Conservation (phyloP, 1,284 basidiomycete genomes). For the Papiliotrema flavescens region DNA sequence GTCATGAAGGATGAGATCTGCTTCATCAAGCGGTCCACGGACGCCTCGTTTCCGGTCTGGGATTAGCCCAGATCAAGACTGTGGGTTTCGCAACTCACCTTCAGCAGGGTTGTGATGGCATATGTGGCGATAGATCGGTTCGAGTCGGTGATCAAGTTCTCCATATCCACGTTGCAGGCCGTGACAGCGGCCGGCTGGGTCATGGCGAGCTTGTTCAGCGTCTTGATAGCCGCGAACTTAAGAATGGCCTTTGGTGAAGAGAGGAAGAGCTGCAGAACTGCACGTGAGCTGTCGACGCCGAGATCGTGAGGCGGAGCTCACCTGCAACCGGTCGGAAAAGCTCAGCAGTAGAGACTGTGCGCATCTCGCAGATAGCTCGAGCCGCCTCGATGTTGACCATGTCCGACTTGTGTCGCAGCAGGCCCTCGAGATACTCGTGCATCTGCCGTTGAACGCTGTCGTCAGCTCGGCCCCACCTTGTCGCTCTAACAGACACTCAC, state of each 20-base stretch:
- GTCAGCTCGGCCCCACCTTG: slow-evolving; percentile 4
- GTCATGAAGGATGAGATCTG: slow-evolving; percentile 99
- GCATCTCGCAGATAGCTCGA: slow-evolving; percentile 94
- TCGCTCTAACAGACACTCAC: slow-evolving; percentile 54
- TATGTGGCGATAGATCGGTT: slow-evolving; percentile 98
- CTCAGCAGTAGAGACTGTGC: slow-evolving; percentile 70
- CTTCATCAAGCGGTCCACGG: slow-evolving; percentile 98
- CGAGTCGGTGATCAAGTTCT: slow-evolving; percentile 92
- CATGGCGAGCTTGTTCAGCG: slow-evolving; percentile 81
- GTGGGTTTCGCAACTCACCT: slow-evolving; percentile 63
- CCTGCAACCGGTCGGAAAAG: slow-evolving; percentile 83
- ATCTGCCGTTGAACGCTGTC: slow-evolving; percentile 82
- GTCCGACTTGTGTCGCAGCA: slow-evolving; percentile 97
- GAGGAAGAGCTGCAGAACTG: slow-evolving; percentile 88
- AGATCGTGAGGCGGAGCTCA: slow-evolving; percentile 46
- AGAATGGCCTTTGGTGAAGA: slow-evolving; percentile 89
- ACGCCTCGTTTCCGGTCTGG: slow-evolving; percentile 95
- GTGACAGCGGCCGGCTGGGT: slow-evolving; percentile 82
- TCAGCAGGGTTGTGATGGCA: slow-evolving; percentile 96
- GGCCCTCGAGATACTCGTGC: slow-evolving; percentile 89
- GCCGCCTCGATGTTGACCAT: slow-evolving; percentile 99
- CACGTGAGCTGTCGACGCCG: slow-evolving; percentile 2
- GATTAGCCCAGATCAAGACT: slow-evolving; percentile 49
- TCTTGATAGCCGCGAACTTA: slow-evolving; percentile 97
- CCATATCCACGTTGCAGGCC: slow-evolving; percentile 94